Evolutionary conservation across 1,139 yeast genomes (phyloP).

Genomic region (Scheffersomyces titani): DNA sequence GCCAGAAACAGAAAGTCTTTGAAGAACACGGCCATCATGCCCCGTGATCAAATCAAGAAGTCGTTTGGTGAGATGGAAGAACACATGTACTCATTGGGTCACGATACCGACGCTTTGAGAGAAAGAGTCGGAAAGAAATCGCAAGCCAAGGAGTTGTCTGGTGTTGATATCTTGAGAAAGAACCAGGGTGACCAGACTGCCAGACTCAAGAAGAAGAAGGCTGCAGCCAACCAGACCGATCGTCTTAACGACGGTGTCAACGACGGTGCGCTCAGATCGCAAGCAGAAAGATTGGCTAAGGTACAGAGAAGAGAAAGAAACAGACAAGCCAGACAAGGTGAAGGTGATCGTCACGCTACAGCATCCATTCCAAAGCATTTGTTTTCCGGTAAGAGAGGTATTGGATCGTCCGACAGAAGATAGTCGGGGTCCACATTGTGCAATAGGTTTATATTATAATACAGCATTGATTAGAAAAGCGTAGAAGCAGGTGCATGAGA

Average conservation of each 20-base stretch:
- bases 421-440: not conserved
- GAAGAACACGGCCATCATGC: conserved; percentile 88
- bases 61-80: conserved; percentile 78
- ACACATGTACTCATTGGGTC: conserved; percentile 87
- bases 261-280: conserved; percentile 78
- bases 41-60: conserved; percentile 84
- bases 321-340: conserved; percentile 91
- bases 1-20: conserved; percentile 85
- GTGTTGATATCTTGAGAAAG: conserved; percentile 72
- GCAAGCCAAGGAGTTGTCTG: conserved; percentile 50
- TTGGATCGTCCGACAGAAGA: conserved; percentile 73
- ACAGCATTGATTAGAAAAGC: conserved; percentile 6
- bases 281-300: conserved; percentile 86
- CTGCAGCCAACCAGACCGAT: conserved; percentile 65
- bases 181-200: conserved; percentile 48
- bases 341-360: conserved; percentile 88
- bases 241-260: conserved; percentile 84
- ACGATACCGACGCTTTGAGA: conserved; percentile 71
- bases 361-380: conserved; percentile 90
- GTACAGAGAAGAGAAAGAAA: conserved; percentile 92
- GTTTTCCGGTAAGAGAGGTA: conserved; percentile 95
- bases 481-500: conserved; percentile 5
- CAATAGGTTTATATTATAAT: conserved; percentile 23
- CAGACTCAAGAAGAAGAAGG: conserved; percentile 49
- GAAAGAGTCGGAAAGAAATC: conserved; percentile 44